phyloP scores from a whole-genome alignment of 129 eudicot species.

The Chrysanthemum lavandulifolium region DNA sequence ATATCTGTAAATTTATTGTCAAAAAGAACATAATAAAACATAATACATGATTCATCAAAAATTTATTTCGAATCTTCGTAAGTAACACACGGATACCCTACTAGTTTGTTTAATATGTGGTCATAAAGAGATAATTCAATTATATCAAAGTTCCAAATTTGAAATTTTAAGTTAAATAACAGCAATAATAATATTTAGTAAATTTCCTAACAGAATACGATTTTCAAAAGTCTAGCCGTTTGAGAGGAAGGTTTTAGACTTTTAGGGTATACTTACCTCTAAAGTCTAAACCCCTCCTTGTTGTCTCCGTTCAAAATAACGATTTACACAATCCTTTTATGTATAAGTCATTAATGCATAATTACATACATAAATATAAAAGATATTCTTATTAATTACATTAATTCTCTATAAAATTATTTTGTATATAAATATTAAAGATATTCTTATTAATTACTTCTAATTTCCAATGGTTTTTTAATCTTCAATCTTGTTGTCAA shows the following conservation, averaged over 20 bases:
- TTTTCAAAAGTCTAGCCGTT: constrained; percentile 23
- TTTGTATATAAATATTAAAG: constrained; percentile 19
- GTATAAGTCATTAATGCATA: constrained; percentile 13
- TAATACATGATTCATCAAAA: too few species aligned
- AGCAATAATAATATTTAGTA: not conserved
- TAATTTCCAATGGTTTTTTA: constrained; percentile 12
- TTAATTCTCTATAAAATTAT: constrained; percentile 17
- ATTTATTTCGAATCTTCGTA: too few species aligned
- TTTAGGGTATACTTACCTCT: constrained; percentile 30
- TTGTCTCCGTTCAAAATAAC: constrained; percentile 24
- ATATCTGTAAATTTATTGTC: too few species aligned
- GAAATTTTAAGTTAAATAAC: not conserved
- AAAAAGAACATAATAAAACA: too few species aligned
- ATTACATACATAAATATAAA: constrained; percentile 12
- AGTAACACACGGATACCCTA: too few species aligned
- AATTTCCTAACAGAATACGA: constrained; percentile 19
- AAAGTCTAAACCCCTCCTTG: constrained; percentile 19
- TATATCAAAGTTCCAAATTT: not conserved
- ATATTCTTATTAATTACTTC: not conserved
- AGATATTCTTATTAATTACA: constrained; percentile 16
- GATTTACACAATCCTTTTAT: constrained; percentile 24
- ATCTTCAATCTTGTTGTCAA: constrained; percentile 17
- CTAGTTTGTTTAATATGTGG: too few species aligned
- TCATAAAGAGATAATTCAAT: not conserved
- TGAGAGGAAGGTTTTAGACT: constrained; percentile 24